These are phyloP conservation scores for Panaeolus cyanescens DNA, from an alignment of 768 basidiomycete species.

Conservation along the genomic window DNA sequence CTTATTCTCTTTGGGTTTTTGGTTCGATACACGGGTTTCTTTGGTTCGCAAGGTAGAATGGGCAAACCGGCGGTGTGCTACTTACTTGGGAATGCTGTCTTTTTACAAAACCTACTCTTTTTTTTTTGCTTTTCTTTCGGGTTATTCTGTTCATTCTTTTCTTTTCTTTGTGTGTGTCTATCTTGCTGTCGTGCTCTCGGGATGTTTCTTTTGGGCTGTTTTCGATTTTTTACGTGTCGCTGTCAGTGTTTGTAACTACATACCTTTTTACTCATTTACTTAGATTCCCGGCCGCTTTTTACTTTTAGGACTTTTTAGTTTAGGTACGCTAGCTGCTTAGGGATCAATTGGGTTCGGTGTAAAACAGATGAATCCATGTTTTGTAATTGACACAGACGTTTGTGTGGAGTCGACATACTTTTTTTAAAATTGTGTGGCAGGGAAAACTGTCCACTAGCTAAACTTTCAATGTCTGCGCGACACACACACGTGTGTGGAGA, in stretches of 20 bases:
- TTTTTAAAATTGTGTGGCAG: no score
- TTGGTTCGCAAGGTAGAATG: neutral
- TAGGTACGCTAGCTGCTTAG: neutral
- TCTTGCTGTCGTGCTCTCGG: no score
- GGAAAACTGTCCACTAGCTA: no score
- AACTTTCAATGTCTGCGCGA: no score
- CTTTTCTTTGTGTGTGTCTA: neutral
- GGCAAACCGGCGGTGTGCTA: neutral
- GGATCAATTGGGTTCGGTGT: neutral
- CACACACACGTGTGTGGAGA: neutral
- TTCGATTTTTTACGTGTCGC: neutral
- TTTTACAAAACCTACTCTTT: neutral
- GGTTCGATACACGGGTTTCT: neutral
- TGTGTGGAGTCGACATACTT: no score
- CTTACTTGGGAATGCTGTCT: neutral
- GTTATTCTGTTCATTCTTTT: no score
- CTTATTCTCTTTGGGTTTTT: neutral
- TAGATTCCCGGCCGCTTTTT: neutral
- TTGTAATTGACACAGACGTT: neutral
- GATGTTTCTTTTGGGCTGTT: constrained; percentile 3
- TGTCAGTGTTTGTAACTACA: neutral
- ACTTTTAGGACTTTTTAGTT: neutral
- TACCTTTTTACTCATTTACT: neutral
- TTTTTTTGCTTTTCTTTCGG: neutral
- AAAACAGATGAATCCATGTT: neutral